phyloP scores from a whole-genome alignment of 2,329 filamentous ascomycete genomes.

The Phialophora tarda region DNA sequence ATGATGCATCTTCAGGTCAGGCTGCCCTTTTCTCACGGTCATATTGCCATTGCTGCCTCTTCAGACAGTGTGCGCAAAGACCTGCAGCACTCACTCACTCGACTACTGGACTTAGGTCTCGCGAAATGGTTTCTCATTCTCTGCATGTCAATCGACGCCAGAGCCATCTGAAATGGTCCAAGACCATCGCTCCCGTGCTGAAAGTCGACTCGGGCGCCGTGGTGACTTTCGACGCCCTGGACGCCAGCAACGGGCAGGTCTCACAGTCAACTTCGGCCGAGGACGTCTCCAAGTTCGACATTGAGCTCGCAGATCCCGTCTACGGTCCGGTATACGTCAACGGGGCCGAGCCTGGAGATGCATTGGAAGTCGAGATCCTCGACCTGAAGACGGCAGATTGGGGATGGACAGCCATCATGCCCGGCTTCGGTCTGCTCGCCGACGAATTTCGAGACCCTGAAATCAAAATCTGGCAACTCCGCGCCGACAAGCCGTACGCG shows the following conservation, averaged over 20 bases:
- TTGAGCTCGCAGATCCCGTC: conserved; percentile 50
- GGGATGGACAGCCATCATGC: conserved; percentile 61
- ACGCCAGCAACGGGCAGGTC: conserved; percentile 47
- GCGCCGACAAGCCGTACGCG: conserved; percentile 46
- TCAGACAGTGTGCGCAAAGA: background rate
- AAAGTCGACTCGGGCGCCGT: conserved; percentile 56
- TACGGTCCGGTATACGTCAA: conserved; percentile 59
- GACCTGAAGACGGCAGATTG: conserved; percentile 53
- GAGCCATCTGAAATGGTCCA: conserved; percentile 56
- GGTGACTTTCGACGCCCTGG: conserved; percentile 55
- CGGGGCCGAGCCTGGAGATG: conserved; percentile 58
- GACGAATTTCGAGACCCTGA: conserved; percentile 55
- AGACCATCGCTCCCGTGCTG: conserved; percentile 52
- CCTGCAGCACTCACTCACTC: background rate
- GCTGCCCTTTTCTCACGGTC: background rate
- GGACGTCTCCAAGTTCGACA: background rate
- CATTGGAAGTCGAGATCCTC: conserved; percentile 59
- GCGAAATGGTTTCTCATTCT: conserved; percentile 2
- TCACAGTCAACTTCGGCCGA: background rate
- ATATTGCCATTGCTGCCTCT: background rate
- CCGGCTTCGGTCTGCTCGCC: conserved; percentile 57
- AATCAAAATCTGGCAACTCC: conserved; percentile 59
- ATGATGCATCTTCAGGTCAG: background rate
- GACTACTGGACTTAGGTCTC: no score
- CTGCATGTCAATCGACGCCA: conserved; percentile 30